Evolutionary conservation across 2,329 filamentous ascomycete genomes (phyloP).

Genomic region (Aphanocladium album): DNA sequence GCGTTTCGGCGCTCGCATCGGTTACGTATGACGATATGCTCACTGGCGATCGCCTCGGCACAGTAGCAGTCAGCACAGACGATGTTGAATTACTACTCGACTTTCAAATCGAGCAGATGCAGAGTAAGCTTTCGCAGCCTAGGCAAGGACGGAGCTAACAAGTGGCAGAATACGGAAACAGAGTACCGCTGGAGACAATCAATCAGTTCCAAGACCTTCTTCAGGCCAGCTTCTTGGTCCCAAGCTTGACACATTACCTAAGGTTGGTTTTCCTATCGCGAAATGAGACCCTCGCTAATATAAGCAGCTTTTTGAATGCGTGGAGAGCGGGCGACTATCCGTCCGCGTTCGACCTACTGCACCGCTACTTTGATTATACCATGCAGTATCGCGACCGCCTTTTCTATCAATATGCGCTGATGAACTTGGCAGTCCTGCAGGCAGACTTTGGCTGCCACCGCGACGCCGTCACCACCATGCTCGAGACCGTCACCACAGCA

Average conservation of each 20-base stretch:
- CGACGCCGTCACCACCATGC: slow-evolving; percentile 89
- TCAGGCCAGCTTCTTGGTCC: slow-evolving; percentile 60
- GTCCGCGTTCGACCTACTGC: slow-evolving; percentile 82
- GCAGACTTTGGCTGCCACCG: slow-evolving; percentile 89
- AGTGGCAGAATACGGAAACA: slow-evolving; percentile 61
- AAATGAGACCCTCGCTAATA: slow-evolving; percentile 14
- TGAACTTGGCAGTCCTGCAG: slow-evolving; percentile 90
- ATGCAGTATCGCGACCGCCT: slow-evolving; percentile 78
- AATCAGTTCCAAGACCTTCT: slow-evolving; percentile 66
- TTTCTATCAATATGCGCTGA: slow-evolving; percentile 90
- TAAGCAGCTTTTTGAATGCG: slow-evolving; percentile 72
- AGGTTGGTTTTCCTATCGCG: slow-evolving; percentile 37
- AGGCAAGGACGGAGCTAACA: slow-evolving; percentile 13
- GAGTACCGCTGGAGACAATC: slow-evolving; percentile 70
- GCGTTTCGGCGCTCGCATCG: slow-evolving; percentile 39
- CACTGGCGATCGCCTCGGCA: slow-evolving; percentile 34
- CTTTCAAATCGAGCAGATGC: slow-evolving; percentile 83
- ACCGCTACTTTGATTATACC: slow-evolving; percentile 95
- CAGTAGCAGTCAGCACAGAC: slow-evolving; percentile 61
- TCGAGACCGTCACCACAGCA: slow-evolving; percentile 91
- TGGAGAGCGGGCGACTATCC: slow-evolving; percentile 90
- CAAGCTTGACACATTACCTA: slow-evolving; percentile 72
- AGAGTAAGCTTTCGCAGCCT: slow-evolving; percentile 49
- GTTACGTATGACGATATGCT: slow-evolving; percentile 51
- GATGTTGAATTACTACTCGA: slow-evolving; percentile 78